Evolutionary conservation across 257 asterid genomes (phyloP).

Genomic region (Echites panduratus): DNA sequence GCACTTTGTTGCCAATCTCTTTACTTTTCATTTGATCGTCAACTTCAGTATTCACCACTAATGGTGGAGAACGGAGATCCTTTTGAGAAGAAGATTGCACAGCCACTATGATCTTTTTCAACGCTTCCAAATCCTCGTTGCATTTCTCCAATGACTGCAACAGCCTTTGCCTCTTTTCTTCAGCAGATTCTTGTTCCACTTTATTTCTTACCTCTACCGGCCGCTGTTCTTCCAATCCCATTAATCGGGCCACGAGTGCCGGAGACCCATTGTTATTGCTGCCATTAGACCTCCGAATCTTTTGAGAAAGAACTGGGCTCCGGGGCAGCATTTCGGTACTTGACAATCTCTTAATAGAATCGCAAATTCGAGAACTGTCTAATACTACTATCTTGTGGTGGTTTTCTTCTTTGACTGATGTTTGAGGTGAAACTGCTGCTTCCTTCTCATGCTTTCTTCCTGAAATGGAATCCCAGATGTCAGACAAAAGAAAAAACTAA

Average conservation of each 20-base stretch:
- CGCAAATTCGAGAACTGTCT: background rate
- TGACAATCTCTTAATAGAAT: slow-evolving; percentile 13
- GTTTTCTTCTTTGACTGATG: slow-evolving; percentile 13
- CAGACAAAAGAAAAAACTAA: no score
- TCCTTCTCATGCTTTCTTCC: slow-evolving; percentile 48
- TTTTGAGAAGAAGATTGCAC: slow-evolving; percentile 19
- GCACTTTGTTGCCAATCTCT: slow-evolving; percentile 22
- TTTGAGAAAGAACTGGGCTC: slow-evolving; percentile 59
- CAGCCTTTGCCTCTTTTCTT: slow-evolving; percentile 51
- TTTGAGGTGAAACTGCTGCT: slow-evolving; percentile 10
- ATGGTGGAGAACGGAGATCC: slow-evolving; percentile 18
- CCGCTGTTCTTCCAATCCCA: slow-evolving; percentile 56
- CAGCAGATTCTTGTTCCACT: slow-evolving; percentile 23
- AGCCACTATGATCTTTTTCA: slow-evolving; percentile 57
- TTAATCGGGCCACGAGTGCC: slow-evolving; percentile 57
- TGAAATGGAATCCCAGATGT: slow-evolving; percentile 21
- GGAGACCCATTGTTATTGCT: slow-evolving; percentile 16
- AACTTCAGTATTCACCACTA: background rate
- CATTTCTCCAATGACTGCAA: slow-evolving; percentile 70
- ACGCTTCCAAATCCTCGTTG: slow-evolving; percentile 69
- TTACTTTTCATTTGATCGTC: slow-evolving; percentile 7
- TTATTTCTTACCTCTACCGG: slow-evolving; percentile 7
- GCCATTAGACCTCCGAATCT: slow-evolving; percentile 36
- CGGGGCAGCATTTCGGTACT: slow-evolving; percentile 28
- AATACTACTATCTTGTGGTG: background rate